phyloP scores from a whole-genome alignment of 768 basidiomycete genomes.

The Lactarius psammicola region DNA sequence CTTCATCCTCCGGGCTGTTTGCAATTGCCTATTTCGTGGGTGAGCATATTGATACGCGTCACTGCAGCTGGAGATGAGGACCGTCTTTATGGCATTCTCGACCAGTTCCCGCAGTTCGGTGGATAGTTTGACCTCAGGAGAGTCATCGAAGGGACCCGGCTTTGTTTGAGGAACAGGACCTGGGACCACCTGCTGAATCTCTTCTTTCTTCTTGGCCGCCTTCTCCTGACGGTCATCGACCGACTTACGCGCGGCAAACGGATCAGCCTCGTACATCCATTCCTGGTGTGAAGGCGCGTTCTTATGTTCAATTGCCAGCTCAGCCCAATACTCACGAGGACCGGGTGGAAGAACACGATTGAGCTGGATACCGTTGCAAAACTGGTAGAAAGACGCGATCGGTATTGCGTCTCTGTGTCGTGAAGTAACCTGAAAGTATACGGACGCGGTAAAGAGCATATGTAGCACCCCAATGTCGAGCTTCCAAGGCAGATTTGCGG shows the following conservation, averaged over 20 bases:
- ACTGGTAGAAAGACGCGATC: conserved; percentile 43
- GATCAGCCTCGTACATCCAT: conserved; percentile 90
- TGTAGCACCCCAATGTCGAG: conserved; percentile 88
- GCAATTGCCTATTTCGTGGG: conserved; percentile 45
- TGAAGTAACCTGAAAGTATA: conserved; percentile 29
- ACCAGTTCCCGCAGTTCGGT: conserved; percentile 70
- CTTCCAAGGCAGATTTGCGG: conserved; percentile 69
- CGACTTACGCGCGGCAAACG: conserved; percentile 69
- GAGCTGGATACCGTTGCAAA: conserved; percentile 72
- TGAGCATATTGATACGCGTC: conserved; percentile 10
- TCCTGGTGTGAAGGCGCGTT: conserved; percentile 61
- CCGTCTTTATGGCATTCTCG: conserved; percentile 79
- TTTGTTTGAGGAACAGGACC: conserved; percentile 21
- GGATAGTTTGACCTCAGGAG: conserved; percentile 84
- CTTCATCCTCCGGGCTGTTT: conserved; percentile 50
- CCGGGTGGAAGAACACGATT: conserved; percentile 77
- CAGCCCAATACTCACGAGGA: conserved; percentile 85
- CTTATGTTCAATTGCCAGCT: conserved; percentile 70
- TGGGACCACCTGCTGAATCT: conserved; percentile 31
- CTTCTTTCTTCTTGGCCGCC: conserved; percentile 45
- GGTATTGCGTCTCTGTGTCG: conserved; percentile 29
- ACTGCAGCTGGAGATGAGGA: conserved; percentile 30
- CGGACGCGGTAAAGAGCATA: conserved; percentile 85
- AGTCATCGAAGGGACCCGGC: conserved; percentile 44
- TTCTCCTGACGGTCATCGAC: conserved; percentile 67